Base-by-base conservation (phyloP, 169 alveolate species). In the Neospora caninum region DNA sequence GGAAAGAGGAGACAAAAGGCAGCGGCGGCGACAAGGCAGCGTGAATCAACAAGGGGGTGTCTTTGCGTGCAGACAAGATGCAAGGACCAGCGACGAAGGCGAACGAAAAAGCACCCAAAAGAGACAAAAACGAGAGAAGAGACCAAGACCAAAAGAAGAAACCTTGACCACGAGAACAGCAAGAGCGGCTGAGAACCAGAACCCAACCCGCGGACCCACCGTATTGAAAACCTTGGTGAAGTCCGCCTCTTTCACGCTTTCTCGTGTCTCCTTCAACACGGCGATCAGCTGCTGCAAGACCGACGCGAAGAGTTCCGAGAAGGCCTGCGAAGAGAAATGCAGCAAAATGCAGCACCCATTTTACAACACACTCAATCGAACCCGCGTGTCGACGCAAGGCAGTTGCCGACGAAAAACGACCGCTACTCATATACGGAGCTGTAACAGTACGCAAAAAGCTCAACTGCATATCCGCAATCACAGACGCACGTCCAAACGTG, bases 241-340 rank as follows among this genome's bases (percentile, higher is more conserved):
- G 39, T 92, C 92, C 34, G n/a, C 38, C 78, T 82, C 88, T 9
- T 91, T 92, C 42, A 69, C 29, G 39, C 31, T 45, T 25, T 42
- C 91, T 27, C 27, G 34, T 0, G 88, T 34, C 20, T 92, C 34
- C 39, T 92, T 38, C 39, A 92, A 84, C 42, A 67, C 84, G 0
- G 16, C 70, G 0, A 82, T 89, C 25, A 92, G 42, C 2, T 92
- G 92, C 67, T 36, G 53, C 20, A 41, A 6, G n/a, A 83, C 92
- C 10, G 82, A 80, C 16, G 64, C 92, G 78, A 92, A 92, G 18
- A 92, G 31, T 38, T 88, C 70, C 82, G 92, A 78, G 53, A 92
- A 83, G 13, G 89, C 53, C 89, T 82, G 64, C n/a, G 73, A 64
- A 29, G n/a, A 29, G 20, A 4, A 22, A 7, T 27, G 31, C 73